A percentile compares a stretch with the other conserved stretches of the same genome.
Evolutionary conservation across 192 early-diverging fungal species (phyloP).

Genomic region (Backusella parvicylindrica): DNA sequence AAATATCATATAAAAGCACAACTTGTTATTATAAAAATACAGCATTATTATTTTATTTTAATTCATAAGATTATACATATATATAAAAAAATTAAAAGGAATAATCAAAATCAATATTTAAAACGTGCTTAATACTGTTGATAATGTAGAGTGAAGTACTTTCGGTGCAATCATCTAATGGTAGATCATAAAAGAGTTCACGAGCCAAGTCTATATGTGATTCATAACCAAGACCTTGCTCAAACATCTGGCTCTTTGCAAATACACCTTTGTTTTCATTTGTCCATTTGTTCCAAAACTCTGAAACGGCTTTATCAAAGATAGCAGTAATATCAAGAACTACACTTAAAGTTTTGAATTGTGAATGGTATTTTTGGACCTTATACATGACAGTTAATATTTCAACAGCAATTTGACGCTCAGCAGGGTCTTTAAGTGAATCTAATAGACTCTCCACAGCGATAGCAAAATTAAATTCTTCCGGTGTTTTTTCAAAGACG

Average conservation of each 20-base stretch:
- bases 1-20: too few species aligned
- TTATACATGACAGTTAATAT: constrained; percentile 65
- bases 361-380: constrained; percentile 62
- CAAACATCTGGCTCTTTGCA: neutral
- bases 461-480: constrained; percentile 82
- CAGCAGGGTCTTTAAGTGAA: constrained; percentile 70
- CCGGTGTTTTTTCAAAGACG: constrained; percentile 75
- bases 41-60: neutral
- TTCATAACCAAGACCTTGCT: constrained; percentile 47
- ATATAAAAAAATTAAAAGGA: neutral
- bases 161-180: constrained; percentile 45
- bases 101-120: neutral
- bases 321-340: constrained; percentile 58
- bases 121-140: constrained; percentile 34
- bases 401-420: constrained; percentile 73
- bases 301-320: constrained; percentile 59
- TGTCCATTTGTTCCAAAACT: constrained; percentile 70
- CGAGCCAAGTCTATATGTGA: constrained; percentile 58
- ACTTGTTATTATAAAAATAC: neutral
- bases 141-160: constrained; percentile 67
- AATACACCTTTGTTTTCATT: constrained; percentile 35
- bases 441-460: constrained; percentile 72
- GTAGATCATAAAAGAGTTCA: constrained; percentile 76
- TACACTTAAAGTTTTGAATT: constrained; percentile 41
- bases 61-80: neutral